phyloP scores from a whole-genome alignment of 1,139 yeast genomes.

The Candida smagusa region DNA sequence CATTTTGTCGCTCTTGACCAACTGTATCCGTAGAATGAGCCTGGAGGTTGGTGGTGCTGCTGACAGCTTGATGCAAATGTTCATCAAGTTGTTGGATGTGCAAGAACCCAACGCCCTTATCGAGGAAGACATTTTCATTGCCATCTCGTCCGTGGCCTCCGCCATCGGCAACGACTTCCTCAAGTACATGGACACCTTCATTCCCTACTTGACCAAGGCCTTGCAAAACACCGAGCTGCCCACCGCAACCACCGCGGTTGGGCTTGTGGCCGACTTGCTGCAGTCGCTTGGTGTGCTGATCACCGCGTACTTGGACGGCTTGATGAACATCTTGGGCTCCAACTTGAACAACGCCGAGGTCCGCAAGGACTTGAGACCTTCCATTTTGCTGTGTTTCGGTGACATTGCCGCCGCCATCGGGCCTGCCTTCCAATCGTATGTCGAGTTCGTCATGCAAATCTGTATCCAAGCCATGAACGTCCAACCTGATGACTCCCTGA shows the following conservation, averaged over 20 bases:
- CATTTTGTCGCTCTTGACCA: conserved; percentile 81
- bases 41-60: conserved; percentile 64
- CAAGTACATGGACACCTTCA: conserved; percentile 74
- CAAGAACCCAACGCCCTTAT: conserved; percentile 72
- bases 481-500: conserved; percentile 51
- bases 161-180: conserved; percentile 69
- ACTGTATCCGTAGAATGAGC: conserved; percentile 81
- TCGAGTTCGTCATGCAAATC: conserved; percentile 73
- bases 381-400: conserved; percentile 92
- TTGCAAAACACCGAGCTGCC: conserved; percentile 80
- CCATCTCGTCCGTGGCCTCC: conserved; percentile 84
- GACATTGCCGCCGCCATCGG: conserved; percentile 93
- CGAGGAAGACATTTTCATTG: conserved; percentile 92
- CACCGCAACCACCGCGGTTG: conserved; percentile 84
- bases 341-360: conserved; percentile 64
- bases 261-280: conserved; percentile 95
- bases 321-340: conserved; percentile 79
- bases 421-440: conserved; percentile 65
- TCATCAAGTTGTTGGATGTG: conserved; percentile 61
- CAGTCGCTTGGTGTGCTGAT: conserved; percentile 79
- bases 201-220: conserved; percentile 78
- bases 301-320: conserved; percentile 69
- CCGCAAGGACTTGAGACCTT: conserved; percentile 79
- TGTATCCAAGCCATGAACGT: conserved; percentile 54
- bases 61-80: conserved; percentile 80